Evolutionary conservation across 1,284 basidiomycete genomes (phyloP).

Genomic region (Pholiota adiposa): DNA sequence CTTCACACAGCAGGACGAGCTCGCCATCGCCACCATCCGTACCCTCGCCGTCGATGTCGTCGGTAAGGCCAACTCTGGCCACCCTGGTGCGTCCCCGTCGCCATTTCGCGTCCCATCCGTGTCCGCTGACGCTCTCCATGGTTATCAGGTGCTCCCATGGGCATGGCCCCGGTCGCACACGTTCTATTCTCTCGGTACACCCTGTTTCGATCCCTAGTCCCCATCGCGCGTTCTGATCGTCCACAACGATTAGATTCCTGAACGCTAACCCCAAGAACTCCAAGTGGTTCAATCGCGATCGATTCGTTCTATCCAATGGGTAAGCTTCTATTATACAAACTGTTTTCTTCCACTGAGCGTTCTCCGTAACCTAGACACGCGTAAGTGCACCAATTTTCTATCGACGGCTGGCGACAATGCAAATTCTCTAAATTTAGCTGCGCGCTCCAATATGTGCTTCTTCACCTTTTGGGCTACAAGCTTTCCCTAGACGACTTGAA

Average conservation of each 20-base stretch:
- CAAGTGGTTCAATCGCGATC: slow-evolving; percentile 92
- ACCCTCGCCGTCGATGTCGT: slow-evolving; percentile 76
- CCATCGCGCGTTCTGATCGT: slow-evolving; percentile 19
- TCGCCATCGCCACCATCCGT: slow-evolving; percentile 70
- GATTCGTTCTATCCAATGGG: slow-evolving; percentile 89
- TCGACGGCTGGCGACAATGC: neutral
- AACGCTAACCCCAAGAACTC: slow-evolving; percentile 88
- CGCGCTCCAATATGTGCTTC: slow-evolving; percentile 82
- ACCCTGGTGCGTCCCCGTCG: slow-evolving; percentile 65
- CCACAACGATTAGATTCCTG: slow-evolving; percentile 61
- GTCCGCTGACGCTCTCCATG: slow-evolving; percentile 10
- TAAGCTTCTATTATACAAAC: slow-evolving; percentile 30
- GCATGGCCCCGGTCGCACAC: slow-evolving; percentile 89
- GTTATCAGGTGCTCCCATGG: slow-evolving; percentile 82
- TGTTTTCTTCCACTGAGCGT: slow-evolving; percentile 15
- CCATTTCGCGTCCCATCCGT: slow-evolving; percentile 21
- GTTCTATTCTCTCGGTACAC: slow-evolving; percentile 80
- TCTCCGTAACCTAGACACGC: slow-evolving; percentile 55
- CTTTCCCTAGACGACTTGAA: slow-evolving; percentile 86
- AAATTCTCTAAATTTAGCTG: slow-evolving; percentile 53
- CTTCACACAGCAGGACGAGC: slow-evolving; percentile 54
- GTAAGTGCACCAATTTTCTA: slow-evolving; percentile 45
- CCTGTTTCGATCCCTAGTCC: neutral
- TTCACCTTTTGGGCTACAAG: slow-evolving; percentile 87
- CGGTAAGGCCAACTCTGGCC: slow-evolving; percentile 88